These are phyloP conservation scores for Sisymbrium altissimum DNA, from an alignment of 345 rosid genomes.

Conservation along the genomic window DNA sequence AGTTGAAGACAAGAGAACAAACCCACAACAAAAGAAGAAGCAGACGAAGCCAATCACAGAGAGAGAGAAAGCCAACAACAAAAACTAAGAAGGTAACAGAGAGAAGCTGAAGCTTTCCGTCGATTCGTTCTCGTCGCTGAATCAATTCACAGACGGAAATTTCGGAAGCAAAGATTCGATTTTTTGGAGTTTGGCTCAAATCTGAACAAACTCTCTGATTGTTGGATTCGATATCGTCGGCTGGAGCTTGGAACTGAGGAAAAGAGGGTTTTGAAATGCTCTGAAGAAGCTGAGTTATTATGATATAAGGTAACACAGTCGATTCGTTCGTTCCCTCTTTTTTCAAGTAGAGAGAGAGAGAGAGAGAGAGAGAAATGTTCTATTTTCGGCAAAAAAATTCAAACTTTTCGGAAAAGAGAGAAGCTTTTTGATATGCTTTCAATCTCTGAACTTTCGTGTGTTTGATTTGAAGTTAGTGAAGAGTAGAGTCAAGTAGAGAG, in stretches of 20 bases:
- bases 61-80: background rate
- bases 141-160: background rate
- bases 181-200: background rate
- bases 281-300: background rate
- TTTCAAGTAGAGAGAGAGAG: too few species aligned
- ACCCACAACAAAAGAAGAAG: conserved; percentile 10
- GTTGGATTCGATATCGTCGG: background rate
- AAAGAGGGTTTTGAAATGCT: too few species aligned
- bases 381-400: background rate
- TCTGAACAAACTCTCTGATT: background rate
- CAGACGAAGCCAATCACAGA: background rate
- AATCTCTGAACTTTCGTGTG: background rate
- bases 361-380: too few species aligned
- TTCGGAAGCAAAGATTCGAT: background rate
- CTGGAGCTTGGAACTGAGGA: too few species aligned
- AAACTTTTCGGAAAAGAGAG: background rate
- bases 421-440: too few species aligned
- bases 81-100: background rate
- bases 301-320: background rate
- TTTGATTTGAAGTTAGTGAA: conserved; percentile 5
- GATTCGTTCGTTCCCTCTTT: background rate
- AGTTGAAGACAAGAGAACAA: conserved; percentile 11
- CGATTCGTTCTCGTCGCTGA: background rate
- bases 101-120: background rate
- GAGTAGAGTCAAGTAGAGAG: background rate